Conservation (phyloP, 345 rosid genomes). For the Firmiana major region DNA sequence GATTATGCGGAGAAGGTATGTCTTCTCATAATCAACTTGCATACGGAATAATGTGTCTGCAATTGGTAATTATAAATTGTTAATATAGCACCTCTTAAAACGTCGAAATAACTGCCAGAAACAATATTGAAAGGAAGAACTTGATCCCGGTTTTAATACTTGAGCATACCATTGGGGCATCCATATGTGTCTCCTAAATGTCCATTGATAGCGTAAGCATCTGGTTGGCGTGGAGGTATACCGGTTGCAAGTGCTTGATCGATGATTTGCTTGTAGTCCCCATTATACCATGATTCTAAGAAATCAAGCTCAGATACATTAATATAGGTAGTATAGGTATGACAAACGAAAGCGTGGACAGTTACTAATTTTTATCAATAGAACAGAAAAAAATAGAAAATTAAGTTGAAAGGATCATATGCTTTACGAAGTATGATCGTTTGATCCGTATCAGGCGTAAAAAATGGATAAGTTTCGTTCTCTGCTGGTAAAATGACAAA, state of each 20-base stretch:
- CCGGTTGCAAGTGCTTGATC: constrained; percentile 15
- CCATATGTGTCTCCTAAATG: constrained; percentile 29
- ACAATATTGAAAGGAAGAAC: too few species aligned
- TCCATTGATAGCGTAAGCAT: constrained; percentile 29
- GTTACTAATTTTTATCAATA: too few species aligned
- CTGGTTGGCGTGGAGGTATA: background rate
- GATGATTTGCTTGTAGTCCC: constrained; percentile 7
- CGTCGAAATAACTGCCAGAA: too few species aligned
- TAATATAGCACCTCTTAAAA: too few species aligned
- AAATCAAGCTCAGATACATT: background rate
- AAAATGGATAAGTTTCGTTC: constrained; percentile 29
- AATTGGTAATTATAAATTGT: background rate
- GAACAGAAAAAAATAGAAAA: too few species aligned
- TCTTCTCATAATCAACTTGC: constrained; percentile 24
- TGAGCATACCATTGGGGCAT: constrained; percentile 23
- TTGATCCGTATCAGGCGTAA: constrained; percentile 30
- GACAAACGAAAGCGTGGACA: too few species aligned
- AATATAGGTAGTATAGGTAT: too few species aligned
- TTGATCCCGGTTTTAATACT: too few species aligned
- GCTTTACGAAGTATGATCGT: constrained; percentile 25
- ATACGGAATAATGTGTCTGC: constrained; percentile 19
- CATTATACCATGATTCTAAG: constrained; percentile 11
- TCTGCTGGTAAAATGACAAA: constrained; percentile 24
- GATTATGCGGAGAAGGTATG: constrained; percentile 31
- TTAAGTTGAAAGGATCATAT: too few species aligned